Evolutionary conservation across 2,329 filamentous ascomycete genomes (phyloP), one percentile per base, ranked within the genome.

Genomic region (Albifimbria verrucaria): DNA sequence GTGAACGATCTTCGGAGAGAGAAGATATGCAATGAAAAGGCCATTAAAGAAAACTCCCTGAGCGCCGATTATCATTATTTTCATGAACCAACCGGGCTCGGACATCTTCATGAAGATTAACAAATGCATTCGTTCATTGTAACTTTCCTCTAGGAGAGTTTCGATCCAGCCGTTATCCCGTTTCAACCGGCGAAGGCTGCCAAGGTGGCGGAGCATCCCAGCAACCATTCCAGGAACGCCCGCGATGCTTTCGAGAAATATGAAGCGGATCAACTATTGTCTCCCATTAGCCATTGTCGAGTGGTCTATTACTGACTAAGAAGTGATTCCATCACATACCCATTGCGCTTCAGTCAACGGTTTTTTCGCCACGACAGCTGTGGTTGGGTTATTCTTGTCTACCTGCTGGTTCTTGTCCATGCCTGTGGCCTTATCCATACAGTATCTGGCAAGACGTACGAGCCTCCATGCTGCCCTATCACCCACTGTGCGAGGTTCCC

Each of bases 81-180:
- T 88, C 92, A 97, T 96, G 77, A 96, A 94, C 77, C 82, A 85
- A 15, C 90, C 90, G 36, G 70, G 70, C 59, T 74, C 71, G 53
- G 87, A 89, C 80, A 96, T 89, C 72, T 95, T 96, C 70, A 99
- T 85, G 72, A 97, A 97, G 0, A 90, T 94, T 25, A 96, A 76
- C 1, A 96, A 83, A 65, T 96, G 91, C 92, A 97, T 97, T 23
- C 92, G 81, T 71, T 96, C 92, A 68, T 96, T 96, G 73, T 90
- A 95, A 57, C 87, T 89, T 74, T 96, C 91, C 70, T 95, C 91
- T 2, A 96, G 81, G 9, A 96, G 77, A 1, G 90, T 93, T 72
- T 96, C 92, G 67, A 99, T 97, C 90, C 89, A 97, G 65, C 94
- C 94, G 62, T 97, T 96, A 69, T 97, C 93, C 52, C 93, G 80